Conservation (phyloP, 108 stramenopile species). For the Skeletonema grethae region DNA sequence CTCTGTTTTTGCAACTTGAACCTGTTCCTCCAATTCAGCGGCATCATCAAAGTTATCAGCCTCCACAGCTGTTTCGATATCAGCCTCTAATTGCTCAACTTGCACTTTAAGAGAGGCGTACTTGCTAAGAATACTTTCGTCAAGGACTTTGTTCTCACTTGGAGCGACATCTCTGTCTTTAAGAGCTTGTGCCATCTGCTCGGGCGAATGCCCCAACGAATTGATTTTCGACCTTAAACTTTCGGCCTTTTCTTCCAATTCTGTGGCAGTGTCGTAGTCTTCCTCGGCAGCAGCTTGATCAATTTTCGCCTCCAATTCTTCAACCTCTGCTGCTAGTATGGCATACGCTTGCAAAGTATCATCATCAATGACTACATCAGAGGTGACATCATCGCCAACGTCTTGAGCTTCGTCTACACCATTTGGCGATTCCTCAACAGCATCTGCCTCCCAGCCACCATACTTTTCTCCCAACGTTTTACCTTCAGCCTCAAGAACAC, state of each 20-base stretch:
- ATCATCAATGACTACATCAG: conserved; percentile 15
- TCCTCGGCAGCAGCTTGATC: conserved; percentile 18
- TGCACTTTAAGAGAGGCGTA: conserved; percentile 13
- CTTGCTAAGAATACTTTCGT: conserved; percentile 22
- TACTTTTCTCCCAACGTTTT: conserved; percentile 62
- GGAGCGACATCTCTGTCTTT: not conserved
- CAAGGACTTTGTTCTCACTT: not conserved
- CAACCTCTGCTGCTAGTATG: conserved; percentile 8
- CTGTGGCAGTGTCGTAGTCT: conserved; percentile 30
- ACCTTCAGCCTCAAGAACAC: conserved; percentile 61
- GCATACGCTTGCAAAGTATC: conserved; percentile 10
- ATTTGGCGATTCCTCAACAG: conserved; percentile 18
- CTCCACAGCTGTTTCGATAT: conserved; percentile 26
- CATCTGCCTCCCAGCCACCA: conserved; percentile 56
- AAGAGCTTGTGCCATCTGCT: conserved; percentile 20
- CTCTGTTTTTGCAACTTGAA: conserved; percentile 10
- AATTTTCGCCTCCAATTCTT: conserved; percentile 12
- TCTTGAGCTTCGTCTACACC: conserved; percentile 12
- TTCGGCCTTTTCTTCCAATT: conserved; percentile 23
- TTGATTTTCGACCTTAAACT: conserved; percentile 19
- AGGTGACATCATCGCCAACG: conserved; percentile 11
- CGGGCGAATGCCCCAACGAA: conserved; percentile 13
- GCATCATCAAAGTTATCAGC: conserved; percentile 41
- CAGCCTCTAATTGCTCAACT: conserved; percentile 21
- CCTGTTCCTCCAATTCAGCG: conserved; percentile 39